Evolutionary conservation across 495 filamentous ascomycete genomes (phyloP).

Genomic region (Clohesyomyces aquaticus): DNA sequence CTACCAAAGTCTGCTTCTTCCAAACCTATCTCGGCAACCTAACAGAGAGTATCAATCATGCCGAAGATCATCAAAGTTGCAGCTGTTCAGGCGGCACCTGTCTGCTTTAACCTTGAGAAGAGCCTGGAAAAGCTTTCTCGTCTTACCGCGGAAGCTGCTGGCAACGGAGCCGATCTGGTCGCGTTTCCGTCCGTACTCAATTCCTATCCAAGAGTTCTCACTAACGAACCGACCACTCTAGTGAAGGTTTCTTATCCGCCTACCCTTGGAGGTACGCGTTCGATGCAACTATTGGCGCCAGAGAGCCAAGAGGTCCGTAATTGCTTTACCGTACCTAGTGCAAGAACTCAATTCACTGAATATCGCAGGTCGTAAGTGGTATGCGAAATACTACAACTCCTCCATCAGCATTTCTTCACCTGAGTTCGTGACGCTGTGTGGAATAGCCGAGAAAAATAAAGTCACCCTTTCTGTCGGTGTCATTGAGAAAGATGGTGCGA

Average conservation of each 20-base stretch:
- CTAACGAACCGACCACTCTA: neutral
- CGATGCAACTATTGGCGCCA: slow-evolving; percentile 50
- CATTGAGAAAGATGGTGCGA: slow-evolving; percentile 52
- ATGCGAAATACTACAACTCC: slow-evolving; percentile 50
- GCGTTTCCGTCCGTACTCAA: slow-evolving; percentile 22
- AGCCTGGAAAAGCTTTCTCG: slow-evolving; percentile 21
- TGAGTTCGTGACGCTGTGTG: too few species aligned
- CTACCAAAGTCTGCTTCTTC: too few species aligned
- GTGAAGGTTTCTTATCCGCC: slow-evolving; percentile 50
- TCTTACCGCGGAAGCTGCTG: slow-evolving; percentile 12
- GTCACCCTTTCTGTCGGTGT: slow-evolving; percentile 50
- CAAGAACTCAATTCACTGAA: neutral
- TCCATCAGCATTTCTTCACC: too few species aligned
- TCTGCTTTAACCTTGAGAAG: slow-evolving; percentile 23
- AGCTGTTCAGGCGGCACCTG: slow-evolving; percentile 28
- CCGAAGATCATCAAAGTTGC: slow-evolving; percentile 37
- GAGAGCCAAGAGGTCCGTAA: slow-evolving; percentile 47
- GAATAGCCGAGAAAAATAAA: slow-evolving; percentile 44
- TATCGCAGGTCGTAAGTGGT: slow-evolving; percentile 49
- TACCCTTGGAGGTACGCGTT: slow-evolving; percentile 53
- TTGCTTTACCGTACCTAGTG: neutral
- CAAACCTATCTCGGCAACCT: too few species aligned
- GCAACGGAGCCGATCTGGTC: slow-evolving; percentile 21
- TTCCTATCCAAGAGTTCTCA: neutral
- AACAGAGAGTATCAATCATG: too few species aligned